phyloP scores from a whole-genome alignment of 1,284 basidiomycete genomes.

The Wallemia ichthyophaga region DNA sequence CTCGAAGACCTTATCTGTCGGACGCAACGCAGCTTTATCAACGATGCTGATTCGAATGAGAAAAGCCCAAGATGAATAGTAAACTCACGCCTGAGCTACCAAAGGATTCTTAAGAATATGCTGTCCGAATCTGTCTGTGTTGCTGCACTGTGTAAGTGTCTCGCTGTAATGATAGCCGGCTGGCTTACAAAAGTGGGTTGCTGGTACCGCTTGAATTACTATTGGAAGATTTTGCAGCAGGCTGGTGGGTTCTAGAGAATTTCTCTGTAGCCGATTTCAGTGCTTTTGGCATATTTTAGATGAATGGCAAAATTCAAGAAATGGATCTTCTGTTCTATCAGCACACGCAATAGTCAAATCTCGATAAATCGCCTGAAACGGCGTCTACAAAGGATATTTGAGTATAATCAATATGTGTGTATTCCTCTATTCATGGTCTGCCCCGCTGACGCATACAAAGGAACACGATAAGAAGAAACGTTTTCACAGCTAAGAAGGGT shows the following conservation, averaged over 20 bases:
- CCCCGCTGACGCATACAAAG: background rate
- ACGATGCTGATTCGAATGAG: slow-evolving; percentile 28
- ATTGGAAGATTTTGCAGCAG: background rate
- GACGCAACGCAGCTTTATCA: slow-evolving; percentile 69
- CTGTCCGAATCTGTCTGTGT: slow-evolving; percentile 78
- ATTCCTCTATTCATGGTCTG: background rate
- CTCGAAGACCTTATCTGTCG: slow-evolving; percentile 85
- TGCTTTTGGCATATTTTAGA: background rate
- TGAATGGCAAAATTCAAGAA: background rate
- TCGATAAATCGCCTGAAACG: background rate
- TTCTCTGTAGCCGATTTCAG: slow-evolving; percentile 5
- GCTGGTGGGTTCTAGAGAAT: background rate
- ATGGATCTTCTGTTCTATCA: background rate
- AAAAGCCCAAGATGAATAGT: background rate
- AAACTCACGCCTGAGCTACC: slow-evolving; percentile 50
- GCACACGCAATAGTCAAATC: background rate
- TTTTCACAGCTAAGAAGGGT: slow-evolving; percentile 1
- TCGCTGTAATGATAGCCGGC: background rate
- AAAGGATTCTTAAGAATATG: slow-evolving; percentile 88
- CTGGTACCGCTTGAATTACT: slow-evolving; percentile 6
- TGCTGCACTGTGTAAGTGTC: slow-evolving; percentile 15
- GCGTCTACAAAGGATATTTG: background rate
- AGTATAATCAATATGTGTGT: background rate
- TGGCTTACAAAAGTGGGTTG: background rate
- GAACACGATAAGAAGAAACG: background rate